Evolutionary conservation across 352 stramenopile genomes (phyloP).

Genomic region (Phytophthora agathidicida): DNA sequence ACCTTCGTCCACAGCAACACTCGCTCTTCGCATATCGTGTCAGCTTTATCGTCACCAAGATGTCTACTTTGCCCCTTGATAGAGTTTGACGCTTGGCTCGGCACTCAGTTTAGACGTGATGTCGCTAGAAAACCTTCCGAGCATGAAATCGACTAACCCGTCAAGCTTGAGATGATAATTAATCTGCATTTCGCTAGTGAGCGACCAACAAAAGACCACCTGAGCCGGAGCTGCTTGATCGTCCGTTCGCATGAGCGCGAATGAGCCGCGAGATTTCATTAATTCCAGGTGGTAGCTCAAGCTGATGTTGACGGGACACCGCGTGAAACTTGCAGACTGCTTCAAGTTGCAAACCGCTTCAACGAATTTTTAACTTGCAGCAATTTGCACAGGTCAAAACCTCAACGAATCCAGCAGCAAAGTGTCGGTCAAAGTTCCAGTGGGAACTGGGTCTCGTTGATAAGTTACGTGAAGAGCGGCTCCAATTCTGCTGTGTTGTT

Average conservation of each 20-base stretch:
- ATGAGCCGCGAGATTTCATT: constrained; percentile 12
- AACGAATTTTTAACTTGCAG: too few species aligned
- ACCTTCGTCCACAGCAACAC: neutral
- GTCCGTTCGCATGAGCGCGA: constrained; percentile 15
- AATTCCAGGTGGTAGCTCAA: constrained; percentile 4
- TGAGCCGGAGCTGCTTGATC: neutral
- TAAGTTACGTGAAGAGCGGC: constrained; percentile 25
- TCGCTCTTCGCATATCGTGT: constrained; percentile 12
- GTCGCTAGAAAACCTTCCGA: too few species aligned
- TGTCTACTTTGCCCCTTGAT: neutral
- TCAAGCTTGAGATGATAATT: neutral
- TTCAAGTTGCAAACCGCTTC: neutral
- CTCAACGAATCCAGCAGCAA: neutral
- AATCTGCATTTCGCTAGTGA: constrained; percentile 16
- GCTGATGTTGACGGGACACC: neutral
- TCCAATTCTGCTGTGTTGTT: constrained; percentile 41
- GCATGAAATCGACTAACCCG: neutral
- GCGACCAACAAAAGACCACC: constrained; percentile 1
- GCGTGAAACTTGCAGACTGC: neutral
- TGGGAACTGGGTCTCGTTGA: too few species aligned
- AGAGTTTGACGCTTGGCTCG: too few species aligned
- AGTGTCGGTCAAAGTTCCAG: neutral
- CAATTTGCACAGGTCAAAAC: neutral
- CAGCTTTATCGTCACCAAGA: neutral
- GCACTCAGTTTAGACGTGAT: too few species aligned